Percentiles rank a stretch among this genome's conserved stretches.
Evolutionary conservation across 2,329 filamentous ascomycete genomes (phyloP).

Genomic region (Cordyceps cicadae): DNA sequence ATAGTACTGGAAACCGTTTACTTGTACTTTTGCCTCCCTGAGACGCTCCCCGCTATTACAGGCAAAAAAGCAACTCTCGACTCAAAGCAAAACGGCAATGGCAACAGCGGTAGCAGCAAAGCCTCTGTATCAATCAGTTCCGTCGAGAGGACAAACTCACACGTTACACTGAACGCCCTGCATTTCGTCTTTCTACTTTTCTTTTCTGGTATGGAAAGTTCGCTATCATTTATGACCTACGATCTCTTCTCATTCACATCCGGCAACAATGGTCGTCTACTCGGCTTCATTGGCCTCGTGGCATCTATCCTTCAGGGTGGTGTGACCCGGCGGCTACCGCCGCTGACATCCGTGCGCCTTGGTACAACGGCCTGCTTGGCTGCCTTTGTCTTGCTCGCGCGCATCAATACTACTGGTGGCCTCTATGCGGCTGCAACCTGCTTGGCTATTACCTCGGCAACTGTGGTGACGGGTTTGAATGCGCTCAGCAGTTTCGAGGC

Average conservation of each 20-base stretch:
- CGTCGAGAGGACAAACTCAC: constrained; percentile 66
- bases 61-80: constrained; percentile 19
- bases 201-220: constrained; percentile 98
- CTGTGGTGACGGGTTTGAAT: constrained; percentile 89
- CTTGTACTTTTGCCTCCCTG: constrained; percentile 74
- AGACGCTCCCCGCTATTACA: constrained; percentile 64
- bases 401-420: constrained; percentile 55
- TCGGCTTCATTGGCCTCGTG: constrained; percentile 85
- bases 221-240: constrained; percentile 93
- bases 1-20: constrained; percentile 85
- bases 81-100: constrained; percentile 15
- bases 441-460: constrained; percentile 83
- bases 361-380: constrained; percentile 70
- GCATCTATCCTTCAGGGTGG: constrained; percentile 89
- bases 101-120: constrained; percentile 15
- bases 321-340: constrained; percentile 77
- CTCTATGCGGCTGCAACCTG: constrained; percentile 78
- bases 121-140: constrained; percentile 15
- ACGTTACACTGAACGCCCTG: constrained; percentile 69
- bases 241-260: constrained; percentile 81
- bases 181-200: constrained; percentile 92
- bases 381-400: constrained; percentile 72
- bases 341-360: constrained; percentile 68
- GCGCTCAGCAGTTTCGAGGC: constrained; percentile 89
- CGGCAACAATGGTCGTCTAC: constrained; percentile 70